Conservation (phyloP, 768 basidiomycete species). For the Suillus hirtellus region DNA sequence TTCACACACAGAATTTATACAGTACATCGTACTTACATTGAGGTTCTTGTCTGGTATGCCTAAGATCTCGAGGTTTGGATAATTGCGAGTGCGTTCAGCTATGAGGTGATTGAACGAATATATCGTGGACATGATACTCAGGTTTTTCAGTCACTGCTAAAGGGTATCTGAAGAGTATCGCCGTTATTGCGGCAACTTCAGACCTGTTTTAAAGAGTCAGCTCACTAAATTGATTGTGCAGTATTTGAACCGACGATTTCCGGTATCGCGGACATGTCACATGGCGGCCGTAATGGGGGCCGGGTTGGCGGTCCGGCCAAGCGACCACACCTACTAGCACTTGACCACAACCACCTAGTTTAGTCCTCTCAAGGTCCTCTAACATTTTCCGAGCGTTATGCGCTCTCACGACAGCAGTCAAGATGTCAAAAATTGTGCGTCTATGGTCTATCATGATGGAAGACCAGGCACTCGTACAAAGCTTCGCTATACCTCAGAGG, state of each 20-base stretch:
- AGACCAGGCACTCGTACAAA: neutral
- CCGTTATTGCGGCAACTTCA: neutral
- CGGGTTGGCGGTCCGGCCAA: neutral
- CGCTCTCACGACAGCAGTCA: neutral
- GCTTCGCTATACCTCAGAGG: neutral
- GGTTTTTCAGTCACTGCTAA: neutral
- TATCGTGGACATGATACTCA: constrained; percentile 21
- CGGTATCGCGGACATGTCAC: neutral
- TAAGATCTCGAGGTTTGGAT: constrained; percentile 25
- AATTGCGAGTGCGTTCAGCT: constrained; percentile 17
- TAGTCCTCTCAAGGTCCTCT: neutral
- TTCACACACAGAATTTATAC: neutral
- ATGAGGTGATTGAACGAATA: constrained; percentile 32
- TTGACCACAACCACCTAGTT: neutral
- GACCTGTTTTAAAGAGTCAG: neutral
- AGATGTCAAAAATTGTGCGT: neutral
- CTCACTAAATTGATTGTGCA: neutral
- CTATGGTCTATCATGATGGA: neutral
- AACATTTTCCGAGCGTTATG: neutral
- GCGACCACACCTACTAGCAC: neutral
- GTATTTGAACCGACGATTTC: constrained; percentile 8
- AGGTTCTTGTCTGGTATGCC: constrained; percentile 28
- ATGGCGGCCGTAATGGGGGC: neutral
- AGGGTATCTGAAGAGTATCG: neutral
- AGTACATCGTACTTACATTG: constrained; percentile 13